These are phyloP conservation scores for Moesziomyces parantarcticus DNA, from an alignment of 1,284 basidiomycete genomes.

Conservation along the genomic window DNA sequence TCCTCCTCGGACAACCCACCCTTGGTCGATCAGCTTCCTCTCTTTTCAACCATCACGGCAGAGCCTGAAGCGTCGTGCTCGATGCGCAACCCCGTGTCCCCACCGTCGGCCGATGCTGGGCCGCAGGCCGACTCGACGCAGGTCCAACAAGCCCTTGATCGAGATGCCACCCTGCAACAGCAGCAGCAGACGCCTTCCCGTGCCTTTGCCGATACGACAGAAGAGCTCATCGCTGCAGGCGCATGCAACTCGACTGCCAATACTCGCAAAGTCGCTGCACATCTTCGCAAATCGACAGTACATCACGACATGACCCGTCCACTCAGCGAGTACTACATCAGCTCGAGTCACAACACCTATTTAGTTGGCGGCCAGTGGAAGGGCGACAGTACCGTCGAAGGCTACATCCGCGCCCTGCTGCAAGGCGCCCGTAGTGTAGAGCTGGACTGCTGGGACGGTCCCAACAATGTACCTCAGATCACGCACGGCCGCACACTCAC, in stretches of 20 bases:
- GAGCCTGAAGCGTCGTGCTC: conserved; percentile 20
- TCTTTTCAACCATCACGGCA: conserved; percentile 40
- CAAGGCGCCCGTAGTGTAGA: conserved; percentile 88
- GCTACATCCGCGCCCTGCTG: conserved; percentile 90
- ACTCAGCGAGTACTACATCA: conserved; percentile 88
- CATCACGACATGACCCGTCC: conserved; percentile 77
- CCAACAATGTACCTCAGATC: conserved; percentile 70
- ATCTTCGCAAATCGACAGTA: conserved; percentile 45
- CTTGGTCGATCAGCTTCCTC: conserved; percentile 43
- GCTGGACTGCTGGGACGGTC: conserved; percentile 91
- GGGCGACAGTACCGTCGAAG: conserved; percentile 92
- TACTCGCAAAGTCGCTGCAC: conserved; percentile 35
- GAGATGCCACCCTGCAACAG: conserved; percentile 1
- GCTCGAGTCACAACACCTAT: conserved; percentile 97
- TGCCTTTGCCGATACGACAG: conserved; percentile 38
- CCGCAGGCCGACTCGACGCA: conserved; percentile 1
- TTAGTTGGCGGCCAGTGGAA: conserved; percentile 93
- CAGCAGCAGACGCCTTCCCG: conserved; percentile 32
- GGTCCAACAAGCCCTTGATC: background rate
- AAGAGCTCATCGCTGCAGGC: conserved; percentile 43
- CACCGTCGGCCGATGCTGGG: conserved; percentile 1
- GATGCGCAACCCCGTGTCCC: conserved; percentile 7
- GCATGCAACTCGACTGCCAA: conserved; percentile 31
- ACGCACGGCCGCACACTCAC: conserved; percentile 94
- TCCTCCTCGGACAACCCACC: conserved; percentile 60